Conservation (phyloP, 805 yeast species). For the Geotrichum ghanense region DNA sequence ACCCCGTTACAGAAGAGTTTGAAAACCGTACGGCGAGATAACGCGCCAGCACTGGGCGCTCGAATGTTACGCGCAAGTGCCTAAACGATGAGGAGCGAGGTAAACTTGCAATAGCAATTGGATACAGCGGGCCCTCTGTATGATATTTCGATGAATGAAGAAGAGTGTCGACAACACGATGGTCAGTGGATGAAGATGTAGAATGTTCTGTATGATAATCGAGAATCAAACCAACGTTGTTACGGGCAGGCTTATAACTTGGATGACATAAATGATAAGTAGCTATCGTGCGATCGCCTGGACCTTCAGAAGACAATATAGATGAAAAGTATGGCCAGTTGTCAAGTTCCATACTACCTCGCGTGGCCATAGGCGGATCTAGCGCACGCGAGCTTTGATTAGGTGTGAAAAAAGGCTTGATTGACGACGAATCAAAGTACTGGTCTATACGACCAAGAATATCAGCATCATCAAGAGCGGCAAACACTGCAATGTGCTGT, state of each 20-base stretch:
- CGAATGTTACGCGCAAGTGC: neutral
- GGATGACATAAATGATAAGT: neutral
- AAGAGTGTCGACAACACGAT: neutral
- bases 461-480: constrained; percentile 54
- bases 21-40: neutral
- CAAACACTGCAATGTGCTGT: neutral
- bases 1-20: neutral
- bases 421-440: constrained; percentile 41
- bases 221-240: neutral
- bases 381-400: neutral
- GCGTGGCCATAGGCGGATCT: too few relatives aligned
- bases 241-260: neutral
- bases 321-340: neutral
- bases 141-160: neutral
- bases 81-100: neutral
- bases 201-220: neutral
- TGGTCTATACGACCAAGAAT: constrained; percentile 63
- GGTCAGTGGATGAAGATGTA: neutral
- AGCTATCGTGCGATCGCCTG: neutral
- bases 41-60: neutral
- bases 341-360: neutral
- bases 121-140: neutral
- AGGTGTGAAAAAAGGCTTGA: neutral
- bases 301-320: neutral
- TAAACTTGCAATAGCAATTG: neutral